A percentile compares a stretch with the other conserved stretches of the same genome.
Evolutionary conservation across 148 eudicot species (phyloP).

Genomic region (Nepenthes mirabilis): DNA sequence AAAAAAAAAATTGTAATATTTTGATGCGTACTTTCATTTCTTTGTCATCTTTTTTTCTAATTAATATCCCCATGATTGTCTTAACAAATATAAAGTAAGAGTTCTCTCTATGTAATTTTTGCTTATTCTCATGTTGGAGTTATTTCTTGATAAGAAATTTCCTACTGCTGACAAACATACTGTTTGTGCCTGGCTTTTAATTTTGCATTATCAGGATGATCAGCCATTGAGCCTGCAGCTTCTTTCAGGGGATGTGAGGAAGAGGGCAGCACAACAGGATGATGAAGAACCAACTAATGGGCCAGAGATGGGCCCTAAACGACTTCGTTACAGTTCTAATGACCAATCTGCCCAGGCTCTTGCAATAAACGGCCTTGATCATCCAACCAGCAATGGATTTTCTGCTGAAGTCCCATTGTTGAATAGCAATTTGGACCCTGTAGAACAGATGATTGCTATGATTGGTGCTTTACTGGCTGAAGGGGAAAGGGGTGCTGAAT

Average conservation of each 20-base stretch:
- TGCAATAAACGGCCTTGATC: conserved; percentile 32
- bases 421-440: conserved; percentile 39
- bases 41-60: too few species aligned
- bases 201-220: conserved; percentile 40
- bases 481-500: conserved; percentile 87
- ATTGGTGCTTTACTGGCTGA: conserved; percentile 90
- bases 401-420: conserved; percentile 35
- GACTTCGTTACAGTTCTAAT: conserved; percentile 38
- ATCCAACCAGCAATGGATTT: conserved; percentile 33
- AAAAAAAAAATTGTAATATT: too few species aligned
- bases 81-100: too few species aligned
- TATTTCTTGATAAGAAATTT: too few species aligned
- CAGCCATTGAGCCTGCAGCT: conserved; percentile 27
- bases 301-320: conserved; percentile 44
- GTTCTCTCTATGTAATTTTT: too few species aligned
- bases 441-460: conserved; percentile 87
- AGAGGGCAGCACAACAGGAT: conserved; percentile 43
- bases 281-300: conserved; percentile 32
- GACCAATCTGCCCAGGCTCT: conserved; percentile 19
- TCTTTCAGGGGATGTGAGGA: conserved; percentile 32
- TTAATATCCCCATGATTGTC: too few species aligned
- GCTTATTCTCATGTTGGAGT: too few species aligned
- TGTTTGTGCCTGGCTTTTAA: not conserved
- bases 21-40: too few species aligned
- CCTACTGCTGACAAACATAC: too few species aligned